Percentiles rank a stretch among this genome's conserved stretches.
Evolutionary conservation across 257 asterid genomes (phyloP).

Genomic region (Lycium ferocissimum): DNA sequence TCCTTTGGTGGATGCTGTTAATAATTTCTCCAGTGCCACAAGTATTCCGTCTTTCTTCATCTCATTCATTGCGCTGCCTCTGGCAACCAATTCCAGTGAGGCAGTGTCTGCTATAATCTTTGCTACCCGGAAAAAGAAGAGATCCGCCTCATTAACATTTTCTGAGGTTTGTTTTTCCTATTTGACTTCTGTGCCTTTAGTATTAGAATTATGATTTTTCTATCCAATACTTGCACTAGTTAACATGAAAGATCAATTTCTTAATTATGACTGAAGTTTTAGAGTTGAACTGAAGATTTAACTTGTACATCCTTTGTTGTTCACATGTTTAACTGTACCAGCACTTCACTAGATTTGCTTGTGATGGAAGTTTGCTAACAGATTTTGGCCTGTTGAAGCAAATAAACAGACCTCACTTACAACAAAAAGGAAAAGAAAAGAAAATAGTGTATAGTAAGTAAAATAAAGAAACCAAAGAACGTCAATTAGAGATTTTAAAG

Average conservation of each 20-base stretch:
- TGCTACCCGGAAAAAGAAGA: constrained; percentile 74
- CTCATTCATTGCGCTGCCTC: constrained; percentile 82
- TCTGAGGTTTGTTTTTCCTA: constrained; percentile 68
- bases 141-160: constrained; percentile 87
- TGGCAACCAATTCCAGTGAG: constrained; percentile 97
- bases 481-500: not conserved
- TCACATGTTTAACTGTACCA: not conserved
- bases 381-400: not conserved
- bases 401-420: constrained; percentile 13
- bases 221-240: not conserved
- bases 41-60: constrained; percentile 88
- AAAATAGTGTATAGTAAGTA: not conserved
- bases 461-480: not conserved
- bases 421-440: not conserved
- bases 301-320: not conserved
- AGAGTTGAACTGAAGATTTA: not conserved
- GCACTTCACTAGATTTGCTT: not conserved
- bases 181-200: not conserved
- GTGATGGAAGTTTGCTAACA: not conserved
- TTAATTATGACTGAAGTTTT: not conserved
- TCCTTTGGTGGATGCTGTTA: constrained; percentile 89
- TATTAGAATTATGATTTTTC: not conserved
- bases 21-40: constrained; percentile 84
- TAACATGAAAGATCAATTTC: not conserved
- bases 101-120: constrained; percentile 92